Evolutionary conservation across 306 rosid genomes (phyloP), one percentile per base, ranked within the genome.

Genomic region (Arachis stenosperma): DNA sequence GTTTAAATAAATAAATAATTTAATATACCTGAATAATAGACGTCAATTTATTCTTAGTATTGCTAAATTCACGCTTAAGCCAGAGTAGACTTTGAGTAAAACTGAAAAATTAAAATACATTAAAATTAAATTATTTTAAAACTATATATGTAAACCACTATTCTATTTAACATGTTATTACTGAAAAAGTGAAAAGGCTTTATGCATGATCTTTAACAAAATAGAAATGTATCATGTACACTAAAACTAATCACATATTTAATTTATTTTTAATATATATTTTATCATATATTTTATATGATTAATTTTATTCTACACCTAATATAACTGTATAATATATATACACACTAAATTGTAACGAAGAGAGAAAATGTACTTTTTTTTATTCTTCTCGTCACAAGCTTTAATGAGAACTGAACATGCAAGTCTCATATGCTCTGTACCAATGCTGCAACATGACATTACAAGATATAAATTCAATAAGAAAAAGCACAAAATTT

Each of bases 401-500:
- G 91, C 88, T 73, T 73, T 57, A 44, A 83, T 75, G 64, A 88
- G 80, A 57, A 76, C 79, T 50, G 17, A 36, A 64, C 87, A 83
- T 44, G 91, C 89, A 39, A 41, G 79, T 67, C 54, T 81, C 78
- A 85, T 80, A 30, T 64, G 87, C 61, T 80, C 81, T 1, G 87
- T 90, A 58, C 96, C 91, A 52, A 90, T 78, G 60, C 96, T 90
- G 87, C 46, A 66, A 81, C 43, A 71, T 13, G 55, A 75, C 61
- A 54, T 14, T 63, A 56, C 52, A 65, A 79, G 76, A 71, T 43
- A 30, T 15, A 57, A 47, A 65, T 69, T 64, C 57, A 39, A 58
- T 10, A 33, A 42, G 56, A 13, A 2, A 43, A 56, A 70, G 55
- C 56, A 43, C 43, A 61, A n/a, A 55, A 68, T 17, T 48, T 66